Evolutionary conservation across 2,329 filamentous ascomycete genomes (phyloP), one percentile per base, ranked within the genome.

Genomic region (Fusarium ramigenum): DNA sequence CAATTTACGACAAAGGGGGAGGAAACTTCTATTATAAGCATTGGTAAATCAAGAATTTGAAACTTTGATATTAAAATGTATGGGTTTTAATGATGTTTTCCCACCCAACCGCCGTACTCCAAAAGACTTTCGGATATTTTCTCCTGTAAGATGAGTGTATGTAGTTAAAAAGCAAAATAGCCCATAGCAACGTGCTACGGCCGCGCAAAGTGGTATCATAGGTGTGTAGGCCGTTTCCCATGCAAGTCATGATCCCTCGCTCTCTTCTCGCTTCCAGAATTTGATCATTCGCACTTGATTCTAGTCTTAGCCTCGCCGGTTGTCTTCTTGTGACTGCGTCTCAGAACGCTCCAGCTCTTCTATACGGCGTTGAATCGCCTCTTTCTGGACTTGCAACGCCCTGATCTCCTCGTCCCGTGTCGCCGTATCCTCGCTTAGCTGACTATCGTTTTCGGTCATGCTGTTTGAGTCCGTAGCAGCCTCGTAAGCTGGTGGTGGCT

Each of bases 401-500:
- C 73, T 73, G 15, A 82, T 81, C 58, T 83, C 79, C 12, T 80
- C 78, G 9, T 75, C 79, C n/a, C 78, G 68, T 16, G 66, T 72
- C 18, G 72, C 60, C 37, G 60, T 72, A 47, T 72, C 73, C 30
- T 66, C 77, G 30, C 63, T 78, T 32, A 78, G 54, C 28, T 67
- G 74, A 36, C 68, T 67, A 10, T 78, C 76, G 46, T 72, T 70
- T 30, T 79, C 76, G 9, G 60, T 65, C 34, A 69, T 64, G 40
- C 74, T 76, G 52, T 69, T 70, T 42, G 76, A 75, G 34, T 78
- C 74, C 28, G 73, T 70, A 9, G 75, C 68, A 19, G 73, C 73
- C 53, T 80, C 78, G 43, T 82, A 83, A 25, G 80, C 79, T 7
- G 78, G 80, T 12, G 80, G 79, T 21, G 80, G 79, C 56, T 80